Percentiles rank a stretch among this genome's conserved stretches.
phyloP scores from a whole-genome alignment of 2,329 filamentous ascomycete genomes.

The Phialocephala sp. region DNA sequence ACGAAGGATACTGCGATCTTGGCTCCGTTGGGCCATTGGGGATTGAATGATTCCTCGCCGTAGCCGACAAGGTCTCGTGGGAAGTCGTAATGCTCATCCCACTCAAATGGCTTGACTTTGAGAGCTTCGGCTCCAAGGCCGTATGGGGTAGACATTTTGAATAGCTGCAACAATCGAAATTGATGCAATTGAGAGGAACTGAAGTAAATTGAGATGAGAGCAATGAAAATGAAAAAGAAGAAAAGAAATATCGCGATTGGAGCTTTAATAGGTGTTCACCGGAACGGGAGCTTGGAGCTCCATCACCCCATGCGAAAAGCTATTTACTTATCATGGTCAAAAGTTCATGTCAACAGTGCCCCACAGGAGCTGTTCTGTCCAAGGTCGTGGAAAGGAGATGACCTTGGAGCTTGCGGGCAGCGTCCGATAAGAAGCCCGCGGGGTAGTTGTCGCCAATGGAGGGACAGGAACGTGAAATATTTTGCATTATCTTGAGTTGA shows the following conservation, averaged over 20 bases:
- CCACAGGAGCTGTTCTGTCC: constrained; percentile 22
- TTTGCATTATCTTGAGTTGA: constrained; percentile 23
- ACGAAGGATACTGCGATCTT: constrained; percentile 44
- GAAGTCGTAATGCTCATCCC: constrained; percentile 40
- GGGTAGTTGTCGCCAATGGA: constrained; percentile 24
- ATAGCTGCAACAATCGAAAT: background rate
- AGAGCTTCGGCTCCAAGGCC: constrained; percentile 30
- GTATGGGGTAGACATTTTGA: constrained; percentile 36
- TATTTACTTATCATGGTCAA: constrained; percentile 14
- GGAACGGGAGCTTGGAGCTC: constrained; percentile 11
- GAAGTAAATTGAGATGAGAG: background rate
- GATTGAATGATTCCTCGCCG: constrained; percentile 40
- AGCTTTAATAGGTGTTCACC: constrained; percentile 25
- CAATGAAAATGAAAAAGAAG: constrained; percentile 2
- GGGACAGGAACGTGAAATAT: constrained; percentile 9
- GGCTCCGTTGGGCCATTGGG: constrained; percentile 43
- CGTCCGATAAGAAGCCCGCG: constrained; percentile 13
- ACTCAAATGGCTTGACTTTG: constrained; percentile 35
- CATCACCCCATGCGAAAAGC: constrained; percentile 3
- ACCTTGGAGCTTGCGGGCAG: constrained; percentile 23
- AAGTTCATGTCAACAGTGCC: constrained; percentile 9
- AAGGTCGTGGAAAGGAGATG: constrained; percentile 10
- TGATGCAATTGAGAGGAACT: constrained; percentile 12
- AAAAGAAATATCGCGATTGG: constrained; percentile 8
- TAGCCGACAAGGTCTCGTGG: constrained; percentile 39